Evolutionary conservation across 371 early-diverging fungal genomes (phyloP).

Genomic region (Catenaria anguillulae): DNA sequence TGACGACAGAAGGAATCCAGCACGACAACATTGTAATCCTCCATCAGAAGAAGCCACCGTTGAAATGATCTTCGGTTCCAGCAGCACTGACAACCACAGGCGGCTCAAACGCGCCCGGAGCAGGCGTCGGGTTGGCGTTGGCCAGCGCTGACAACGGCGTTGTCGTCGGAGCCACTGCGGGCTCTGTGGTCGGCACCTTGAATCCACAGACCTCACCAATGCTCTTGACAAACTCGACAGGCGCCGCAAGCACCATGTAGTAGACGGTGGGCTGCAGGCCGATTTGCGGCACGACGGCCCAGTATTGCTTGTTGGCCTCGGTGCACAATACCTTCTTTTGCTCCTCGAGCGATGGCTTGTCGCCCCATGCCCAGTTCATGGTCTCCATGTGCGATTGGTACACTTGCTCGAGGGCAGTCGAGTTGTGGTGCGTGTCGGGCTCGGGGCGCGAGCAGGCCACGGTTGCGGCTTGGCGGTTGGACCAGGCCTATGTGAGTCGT

Average conservation of each 20-base stretch:
- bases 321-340: neutral
- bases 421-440: neutral
- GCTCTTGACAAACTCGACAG: neutral
- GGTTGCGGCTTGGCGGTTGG: neutral
- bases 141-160: too few relatives aligned
- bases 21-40: too few relatives aligned
- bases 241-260: neutral
- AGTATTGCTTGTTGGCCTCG: neutral
- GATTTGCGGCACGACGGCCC: neutral
- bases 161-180: too few relatives aligned
- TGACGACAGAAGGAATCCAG: too few relatives aligned
- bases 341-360: neutral
- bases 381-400: neutral
- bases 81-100: too few relatives aligned
- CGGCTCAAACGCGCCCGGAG: too few relatives aligned
- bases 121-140: too few relatives aligned
- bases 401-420: neutral
- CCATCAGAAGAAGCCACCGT: too few relatives aligned
- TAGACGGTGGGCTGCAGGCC: neutral
- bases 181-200: too few relatives aligned
- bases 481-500: too few relatives aligned
- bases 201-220: neutral
- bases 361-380: neutral
- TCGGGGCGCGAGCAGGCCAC: neutral
- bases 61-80: too few relatives aligned